Percentiles rank a stretch among this genome's conserved stretches.
phyloP scores from a whole-genome alignment of 441 rosid genomes.

The Arabidopsis lyrata region DNA sequence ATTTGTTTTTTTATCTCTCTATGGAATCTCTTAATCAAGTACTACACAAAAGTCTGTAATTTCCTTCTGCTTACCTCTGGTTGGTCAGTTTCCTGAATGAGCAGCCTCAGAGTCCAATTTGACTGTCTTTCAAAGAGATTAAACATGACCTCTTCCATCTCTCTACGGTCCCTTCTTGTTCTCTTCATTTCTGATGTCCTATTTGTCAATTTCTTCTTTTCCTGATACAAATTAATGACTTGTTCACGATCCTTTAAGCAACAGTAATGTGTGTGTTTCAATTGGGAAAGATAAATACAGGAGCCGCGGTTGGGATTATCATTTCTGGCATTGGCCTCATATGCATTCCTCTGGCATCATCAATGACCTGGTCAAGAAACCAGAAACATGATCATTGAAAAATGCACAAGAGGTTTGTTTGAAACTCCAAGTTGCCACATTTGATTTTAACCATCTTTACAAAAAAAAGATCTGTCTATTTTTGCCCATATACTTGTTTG shows the following conservation, averaged over 20 bases:
- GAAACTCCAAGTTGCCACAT: not conserved
- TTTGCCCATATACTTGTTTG: slow-evolving; percentile 60
- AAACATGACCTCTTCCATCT: slow-evolving; percentile 75
- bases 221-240: slow-evolving; percentile 52
- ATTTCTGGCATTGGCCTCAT: slow-evolving; percentile 71
- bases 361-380: slow-evolving; percentile 61
- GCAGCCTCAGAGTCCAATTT: slow-evolving; percentile 65
- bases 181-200: slow-evolving; percentile 63
- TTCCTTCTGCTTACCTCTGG: slow-evolving; percentile 58
- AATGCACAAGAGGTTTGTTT: not conserved
- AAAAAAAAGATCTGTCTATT: slow-evolving; percentile 58
- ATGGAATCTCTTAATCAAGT: too few species aligned
- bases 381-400: slow-evolving; percentile 28
- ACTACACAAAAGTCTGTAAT: slow-evolving; percentile 12
- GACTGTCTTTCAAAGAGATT: slow-evolving; percentile 76
- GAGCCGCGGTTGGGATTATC: slow-evolving; percentile 49
- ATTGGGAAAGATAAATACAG: slow-evolving; percentile 40
- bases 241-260: not conserved
- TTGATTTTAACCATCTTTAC: not conserved
- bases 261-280: not conserved
- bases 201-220: slow-evolving; percentile 60
- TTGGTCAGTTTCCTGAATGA: slow-evolving; percentile 76
- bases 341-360: slow-evolving; percentile 61
- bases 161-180: slow-evolving; percentile 75
- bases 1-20: too few species aligned